phyloP scores from a whole-genome alignment of 179 eudicot genomes.

The Beta macrorhiza region DNA sequence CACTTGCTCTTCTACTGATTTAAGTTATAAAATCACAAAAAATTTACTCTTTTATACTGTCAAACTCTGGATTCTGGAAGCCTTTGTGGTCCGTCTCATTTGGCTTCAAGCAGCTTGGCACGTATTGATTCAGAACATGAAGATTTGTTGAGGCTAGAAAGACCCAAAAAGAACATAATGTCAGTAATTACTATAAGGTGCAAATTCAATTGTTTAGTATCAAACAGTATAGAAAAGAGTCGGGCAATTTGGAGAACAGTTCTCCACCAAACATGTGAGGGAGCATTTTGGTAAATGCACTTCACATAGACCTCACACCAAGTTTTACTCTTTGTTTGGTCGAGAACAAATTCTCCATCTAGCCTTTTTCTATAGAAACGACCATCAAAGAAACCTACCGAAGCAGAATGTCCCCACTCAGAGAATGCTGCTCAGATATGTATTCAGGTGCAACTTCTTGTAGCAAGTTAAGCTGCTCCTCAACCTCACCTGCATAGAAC shows the following conservation, averaged over 20 bases:
- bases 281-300: no score
- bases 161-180: neutral
- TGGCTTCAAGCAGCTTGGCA: slow-evolving; percentile 32
- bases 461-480: slow-evolving; percentile 68
- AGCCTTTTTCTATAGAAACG: neutral
- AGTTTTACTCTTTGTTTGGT: no score
- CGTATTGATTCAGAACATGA: slow-evolving; percentile 36
- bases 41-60: slow-evolving; percentile 17
- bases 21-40: neutral
- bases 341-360: no score
- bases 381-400: slow-evolving; percentile 41
- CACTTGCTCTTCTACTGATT: slow-evolving; percentile 10
- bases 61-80: neutral
- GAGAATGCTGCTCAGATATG: slow-evolving; percentile 49
- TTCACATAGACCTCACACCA: no score
- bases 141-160: slow-evolving; percentile 38
- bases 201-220: neutral
- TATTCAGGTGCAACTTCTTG: slow-evolving; percentile 78
- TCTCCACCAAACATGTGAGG: no score
- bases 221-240: neutral
- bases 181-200: neutral
- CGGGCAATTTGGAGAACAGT: neutral
- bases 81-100: slow-evolving; percentile 12
- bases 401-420: slow-evolving; percentile 64
- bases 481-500: slow-evolving; percentile 63